Evolutionary conservation across 1,284 basidiomycete species (phyloP).

Genomic region (Ustilago tritici): DNA sequence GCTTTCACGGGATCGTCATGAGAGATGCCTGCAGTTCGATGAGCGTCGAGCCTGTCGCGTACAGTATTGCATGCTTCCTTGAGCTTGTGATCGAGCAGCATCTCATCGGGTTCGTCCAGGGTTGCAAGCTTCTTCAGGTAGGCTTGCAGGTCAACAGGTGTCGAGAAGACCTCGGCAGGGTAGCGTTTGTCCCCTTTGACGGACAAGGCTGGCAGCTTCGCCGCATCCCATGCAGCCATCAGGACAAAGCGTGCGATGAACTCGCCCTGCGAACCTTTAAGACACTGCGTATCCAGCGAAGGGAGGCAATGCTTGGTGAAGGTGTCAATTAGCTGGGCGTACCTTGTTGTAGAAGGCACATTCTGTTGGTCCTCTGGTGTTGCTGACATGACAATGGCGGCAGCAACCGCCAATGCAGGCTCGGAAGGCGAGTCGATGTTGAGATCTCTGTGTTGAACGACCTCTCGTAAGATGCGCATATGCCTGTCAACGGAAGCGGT

Average conservation of each 20-base stretch:
- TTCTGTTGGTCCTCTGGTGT: not conserved
- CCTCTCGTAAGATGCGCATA: slow-evolving; percentile 18
- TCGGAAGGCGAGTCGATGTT: slow-evolving; percentile 14
- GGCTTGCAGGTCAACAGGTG: not conserved
- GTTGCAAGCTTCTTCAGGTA: not conserved
- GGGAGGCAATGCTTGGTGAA: slow-evolving; percentile 6
- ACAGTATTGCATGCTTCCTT: not conserved
- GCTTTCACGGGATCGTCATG: not conserved
- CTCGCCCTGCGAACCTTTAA: slow-evolving; percentile 25
- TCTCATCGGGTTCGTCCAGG: not conserved
- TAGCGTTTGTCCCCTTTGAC: not conserved
- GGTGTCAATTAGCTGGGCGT: slow-evolving; percentile 4
- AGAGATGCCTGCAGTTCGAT: not conserved
- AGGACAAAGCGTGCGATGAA: slow-evolving; percentile 11
- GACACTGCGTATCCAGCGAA: not conserved
- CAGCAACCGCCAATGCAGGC: slow-evolving; percentile 27
- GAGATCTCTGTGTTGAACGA: not conserved
- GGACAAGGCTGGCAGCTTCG: not conserved
- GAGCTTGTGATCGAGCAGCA: not conserved
- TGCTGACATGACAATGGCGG: slow-evolving; percentile 12
- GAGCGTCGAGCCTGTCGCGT: not conserved
- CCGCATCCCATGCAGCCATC: slow-evolving; percentile 20
- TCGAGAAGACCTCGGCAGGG: not conserved
- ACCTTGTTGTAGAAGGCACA: not conserved
- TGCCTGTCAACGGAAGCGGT: slow-evolving; percentile 10